Conservation (phyloP, 345 rosid species). For the Hypericum androsaemum region DNA sequence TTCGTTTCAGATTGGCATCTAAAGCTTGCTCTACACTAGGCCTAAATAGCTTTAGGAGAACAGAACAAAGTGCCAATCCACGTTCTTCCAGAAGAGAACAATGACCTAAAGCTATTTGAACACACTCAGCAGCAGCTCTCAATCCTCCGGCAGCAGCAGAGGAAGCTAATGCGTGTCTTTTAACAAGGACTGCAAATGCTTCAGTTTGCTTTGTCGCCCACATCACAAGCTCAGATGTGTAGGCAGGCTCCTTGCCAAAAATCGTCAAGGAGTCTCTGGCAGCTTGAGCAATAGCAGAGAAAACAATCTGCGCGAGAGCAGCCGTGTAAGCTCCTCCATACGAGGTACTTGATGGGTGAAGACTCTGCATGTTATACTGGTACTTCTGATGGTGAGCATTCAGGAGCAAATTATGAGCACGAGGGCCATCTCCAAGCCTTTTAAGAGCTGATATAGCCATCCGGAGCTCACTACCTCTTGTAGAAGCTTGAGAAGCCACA, state of each 20-base stretch:
- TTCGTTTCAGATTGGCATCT: conserved; percentile 88
- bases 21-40: conserved; percentile 96
- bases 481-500: conserved; percentile 94
- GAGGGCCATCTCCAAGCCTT: conserved; percentile 92
- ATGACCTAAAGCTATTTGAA: conserved; percentile 98
- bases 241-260: conserved; percentile 81
- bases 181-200: conserved; percentile 82
- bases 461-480: conserved; percentile 88
- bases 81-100: conserved; percentile 93
- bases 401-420: conserved; percentile 88
- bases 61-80: conserved; percentile 88
- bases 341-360: conserved; percentile 92
- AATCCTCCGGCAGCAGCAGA: conserved; percentile 99
- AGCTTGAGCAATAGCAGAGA: conserved; percentile 94
- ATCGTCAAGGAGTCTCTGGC: conserved; percentile 76
- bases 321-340: conserved; percentile 99
- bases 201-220: conserved; percentile 96
- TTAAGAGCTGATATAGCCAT: conserved; percentile 88
- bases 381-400: conserved; percentile 81
- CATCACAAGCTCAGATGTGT: conserved; percentile 91
- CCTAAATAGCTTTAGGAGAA: conserved; percentile 79
- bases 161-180: conserved; percentile 93
- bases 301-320: conserved; percentile 91
- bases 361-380: conserved; percentile 87
- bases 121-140: conserved; percentile 99